Percentiles rank a stretch among this genome's conserved stretches.
phyloP scores from a whole-genome alignment of 345 rosid species.

The Eucalyptus tenuipes region DNA sequence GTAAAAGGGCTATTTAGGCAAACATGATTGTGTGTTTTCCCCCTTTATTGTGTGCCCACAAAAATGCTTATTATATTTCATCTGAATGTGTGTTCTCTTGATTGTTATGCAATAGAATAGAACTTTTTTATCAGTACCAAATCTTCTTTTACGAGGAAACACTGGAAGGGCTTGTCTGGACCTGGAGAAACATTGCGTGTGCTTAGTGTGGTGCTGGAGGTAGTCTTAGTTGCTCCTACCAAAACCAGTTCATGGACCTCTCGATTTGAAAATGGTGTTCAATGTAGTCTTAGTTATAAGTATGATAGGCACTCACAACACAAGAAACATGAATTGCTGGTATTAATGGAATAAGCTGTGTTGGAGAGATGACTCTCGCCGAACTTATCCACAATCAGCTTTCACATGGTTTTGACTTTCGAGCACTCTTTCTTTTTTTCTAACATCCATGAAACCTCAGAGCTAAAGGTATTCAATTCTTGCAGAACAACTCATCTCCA shows the following conservation, averaged over 20 bases:
- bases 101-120: background rate
- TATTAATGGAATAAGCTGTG: background rate
- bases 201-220: background rate
- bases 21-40: background rate
- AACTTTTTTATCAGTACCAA: background rate
- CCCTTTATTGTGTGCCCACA: background rate
- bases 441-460: background rate
- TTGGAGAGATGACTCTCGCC: background rate
- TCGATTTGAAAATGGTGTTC: background rate
- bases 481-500: background rate
- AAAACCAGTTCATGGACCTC: background rate
- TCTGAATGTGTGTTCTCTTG: background rate
- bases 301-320: background rate
- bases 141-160: background rate
- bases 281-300: background rate
- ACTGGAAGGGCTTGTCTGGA: background rate
- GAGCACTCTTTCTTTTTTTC: background rate
- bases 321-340: background rate
- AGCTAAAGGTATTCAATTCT: background rate
- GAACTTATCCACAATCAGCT: background rate
- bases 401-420: background rate
- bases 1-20: background rate
- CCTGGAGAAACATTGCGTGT: background rate
- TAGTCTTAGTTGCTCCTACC: background rate
- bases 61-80: background rate